Evolutionary conservation across 2,329 filamentous ascomycete species (phyloP), one percentile per base, ranked within the genome.

Genomic region (Ambrosiella beaveri): DNA sequence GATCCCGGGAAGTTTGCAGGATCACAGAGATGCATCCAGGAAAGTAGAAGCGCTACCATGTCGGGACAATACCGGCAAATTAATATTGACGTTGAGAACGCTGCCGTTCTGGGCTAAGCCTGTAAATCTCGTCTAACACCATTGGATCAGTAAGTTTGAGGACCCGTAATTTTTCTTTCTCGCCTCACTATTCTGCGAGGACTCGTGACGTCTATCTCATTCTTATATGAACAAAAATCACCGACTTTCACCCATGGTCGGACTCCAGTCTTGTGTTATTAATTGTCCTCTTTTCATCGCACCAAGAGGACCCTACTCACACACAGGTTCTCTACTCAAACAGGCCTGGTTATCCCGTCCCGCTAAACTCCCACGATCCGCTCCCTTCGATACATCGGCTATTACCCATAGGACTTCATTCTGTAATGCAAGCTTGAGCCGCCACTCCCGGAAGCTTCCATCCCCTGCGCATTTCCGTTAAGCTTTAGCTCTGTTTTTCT

Each of bases 391-490:
- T 8, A 17, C 35, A 36, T 51, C 9, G 47, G 19, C 47, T 19
- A 5, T 36, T 51, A 19, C 17, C n/a, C 35, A 35, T 27, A 15
- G 9, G 15, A 9, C n/a, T 41, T 41, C 39, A n/a, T 36, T 12
- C 17, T 57, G 54, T 59, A 57, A 59, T 59, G 54, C 58, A 57
- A 47, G 47, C 41, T 45, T 59, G 41, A 56, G 19, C 49, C 54
- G 54, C 39, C 40, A 49, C 35, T 52, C 40, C 45, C 54, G 58
- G 58, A 57, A 59, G 58, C 54, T 59, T 59, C 58, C 58, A 59
- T 39, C 54, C 49, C 51, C 58, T 54, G 41, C 54, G 58, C 58
- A 59, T 53, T 59, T 53, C 40, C 49, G 11, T 41, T 50, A n/a
- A 54, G 49, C 54, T 59, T 8, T 19, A 11, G 13, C 49, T 39